These are phyloP conservation scores for Mucor sp. DNA, from an alignment of 371 early-diverging fungal species.

Conservation along the genomic window DNA sequence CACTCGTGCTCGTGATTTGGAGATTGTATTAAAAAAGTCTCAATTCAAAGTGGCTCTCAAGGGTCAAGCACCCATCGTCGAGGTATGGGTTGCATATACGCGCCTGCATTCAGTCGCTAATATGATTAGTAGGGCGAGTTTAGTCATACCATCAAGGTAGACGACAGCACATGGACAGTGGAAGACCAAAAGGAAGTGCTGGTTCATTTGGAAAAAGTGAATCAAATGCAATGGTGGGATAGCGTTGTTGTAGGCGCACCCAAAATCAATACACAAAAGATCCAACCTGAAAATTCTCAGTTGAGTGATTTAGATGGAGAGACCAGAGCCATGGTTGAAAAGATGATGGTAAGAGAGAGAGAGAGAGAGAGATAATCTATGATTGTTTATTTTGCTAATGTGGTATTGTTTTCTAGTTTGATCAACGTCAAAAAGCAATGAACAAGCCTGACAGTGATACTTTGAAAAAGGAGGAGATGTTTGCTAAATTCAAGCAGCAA, in stretches of 20 bases:
- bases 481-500: conserved; percentile 76
- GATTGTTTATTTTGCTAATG: not conserved
- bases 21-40: conserved; percentile 69
- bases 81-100: conserved; percentile 41
- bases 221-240: conserved; percentile 91
- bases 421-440: conserved; percentile 87
- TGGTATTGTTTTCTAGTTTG: conserved; percentile 62
- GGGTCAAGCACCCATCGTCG: conserved; percentile 75
- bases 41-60: conserved; percentile 75
- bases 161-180: conserved; percentile 88
- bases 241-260: conserved; percentile 82
- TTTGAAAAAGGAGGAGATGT: conserved; percentile 73
- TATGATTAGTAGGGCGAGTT: conserved; percentile 64
- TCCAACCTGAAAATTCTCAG: conserved; percentile 90
- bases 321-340: conserved; percentile 87
- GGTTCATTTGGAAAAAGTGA: conserved; percentile 85
- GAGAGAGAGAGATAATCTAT: not conserved
- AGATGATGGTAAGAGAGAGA: conserved; percentile 67
- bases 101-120: not conserved
- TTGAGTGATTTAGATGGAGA: conserved; percentile 89
- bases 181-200: conserved; percentile 72
- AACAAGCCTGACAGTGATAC: conserved; percentile 86
- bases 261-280: conserved; percentile 86
- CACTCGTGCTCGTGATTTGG: conserved; percentile 71
- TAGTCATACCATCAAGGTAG: conserved; percentile 70